Base-by-base conservation (phyloP, 1,284 basidiomycete genomes). In the Pascua guehoae region DNA sequence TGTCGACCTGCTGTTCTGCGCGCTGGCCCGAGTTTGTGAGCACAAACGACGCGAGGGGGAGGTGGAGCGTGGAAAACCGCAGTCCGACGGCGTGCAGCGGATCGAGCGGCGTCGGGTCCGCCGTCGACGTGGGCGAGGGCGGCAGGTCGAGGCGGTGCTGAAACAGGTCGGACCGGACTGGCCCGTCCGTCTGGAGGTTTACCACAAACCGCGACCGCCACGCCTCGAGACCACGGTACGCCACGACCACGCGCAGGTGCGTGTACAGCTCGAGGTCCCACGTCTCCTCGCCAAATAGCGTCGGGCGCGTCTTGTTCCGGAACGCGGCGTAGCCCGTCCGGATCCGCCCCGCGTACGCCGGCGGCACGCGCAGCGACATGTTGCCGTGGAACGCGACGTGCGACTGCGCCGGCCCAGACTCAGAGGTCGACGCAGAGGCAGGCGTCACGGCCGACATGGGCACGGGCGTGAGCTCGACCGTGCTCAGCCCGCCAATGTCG, bases 101-200 rank as follows among this genome's bases (percentile, higher is more conserved):
- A 41, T 70, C 62, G 11, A 70, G 60, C 7, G 67, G 57, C 1
- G 61, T 39, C 8, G 58, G 53, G 24, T 65, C 63, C 17, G 55
- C 17, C 3, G 68, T 62, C 1, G 72, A 67, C 8, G 66, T 46
- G 1, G 67, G 47, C 17, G 65, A 54, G 0, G 71, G 62, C 1
- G 74, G 73, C 32, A 81, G 66, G 24, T 73, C 75, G 11, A 81
- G 73, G 2, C 80, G 79, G 60, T 81, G 79, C 66, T 81, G 80
- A 64, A 77, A 81, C n/a, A 81, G 66, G 62, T 81, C 80, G 40
- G 77, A 78, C 46, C 74, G 75, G 14, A 79, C 75, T 5, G 79
- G 78, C 0, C 79, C 79, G 49, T 80, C 80, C 11, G 79, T 79
- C 65, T 81, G 79, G 11, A 81, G 66, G 61, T 81, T 81, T 47